phyloP scores from a whole-genome alignment of 257 asterid species.

The Osmanthus fragrans region DNA sequence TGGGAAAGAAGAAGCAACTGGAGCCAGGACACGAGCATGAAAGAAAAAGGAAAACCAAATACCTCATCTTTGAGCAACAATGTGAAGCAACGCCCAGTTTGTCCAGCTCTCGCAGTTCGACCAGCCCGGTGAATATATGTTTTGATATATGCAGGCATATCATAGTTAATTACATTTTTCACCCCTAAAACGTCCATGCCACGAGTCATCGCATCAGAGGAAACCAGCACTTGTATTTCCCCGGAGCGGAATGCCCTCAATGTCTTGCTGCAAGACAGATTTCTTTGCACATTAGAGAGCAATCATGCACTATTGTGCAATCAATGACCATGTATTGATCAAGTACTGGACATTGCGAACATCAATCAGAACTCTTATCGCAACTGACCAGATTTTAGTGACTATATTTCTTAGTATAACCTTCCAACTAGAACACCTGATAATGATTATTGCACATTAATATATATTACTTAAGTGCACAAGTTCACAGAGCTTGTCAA shows the following conservation, averaged over 20 bases:
- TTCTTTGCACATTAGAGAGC: slow-evolving; percentile 7
- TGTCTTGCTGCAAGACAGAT: slow-evolving; percentile 57
- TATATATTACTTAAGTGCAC: background rate
- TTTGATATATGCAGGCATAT: slow-evolving; percentile 73
- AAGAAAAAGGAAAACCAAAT: background rate
- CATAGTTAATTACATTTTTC: slow-evolving; percentile 75
- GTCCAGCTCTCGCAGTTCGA: slow-evolving; percentile 90
- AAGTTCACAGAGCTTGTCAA: background rate
- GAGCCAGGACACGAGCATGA: background rate
- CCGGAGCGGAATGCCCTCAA: slow-evolving; percentile 76
- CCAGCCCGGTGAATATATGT: slow-evolving; percentile 91
- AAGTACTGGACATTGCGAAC: background rate
- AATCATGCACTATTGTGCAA: background rate
- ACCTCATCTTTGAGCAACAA: slow-evolving; percentile 74
- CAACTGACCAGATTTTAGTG: background rate
- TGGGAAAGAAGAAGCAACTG: background rate
- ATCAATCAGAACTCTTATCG: background rate
- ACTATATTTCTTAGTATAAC: background rate
- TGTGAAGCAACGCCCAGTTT: slow-evolving; percentile 76
- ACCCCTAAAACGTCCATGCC: slow-evolving; percentile 97
- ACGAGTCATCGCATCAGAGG: slow-evolving; percentile 90
- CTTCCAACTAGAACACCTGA: background rate
- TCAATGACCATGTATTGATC: background rate
- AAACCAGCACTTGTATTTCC: slow-evolving; percentile 64
- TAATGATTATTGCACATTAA: background rate